Evolutionary conservation across 768 basidiomycete genomes (phyloP).

Genomic region (Boletus barrowsii): DNA sequence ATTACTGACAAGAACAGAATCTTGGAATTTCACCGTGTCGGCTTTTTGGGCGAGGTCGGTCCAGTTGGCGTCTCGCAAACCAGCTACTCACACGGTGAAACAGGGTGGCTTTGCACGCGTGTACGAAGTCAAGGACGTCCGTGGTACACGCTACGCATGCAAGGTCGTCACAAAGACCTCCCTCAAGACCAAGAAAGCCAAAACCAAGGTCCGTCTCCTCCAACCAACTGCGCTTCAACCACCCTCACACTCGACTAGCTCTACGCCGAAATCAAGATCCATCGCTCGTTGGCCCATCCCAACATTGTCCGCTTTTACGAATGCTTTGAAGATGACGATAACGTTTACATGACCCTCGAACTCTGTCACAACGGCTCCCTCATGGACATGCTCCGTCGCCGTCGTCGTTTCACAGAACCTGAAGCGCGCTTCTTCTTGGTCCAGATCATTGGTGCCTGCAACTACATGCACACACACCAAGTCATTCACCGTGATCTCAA

Average conservation of each 20-base stretch:
- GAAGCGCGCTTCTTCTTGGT: constrained; percentile 92
- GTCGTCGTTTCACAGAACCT: constrained; percentile 85
- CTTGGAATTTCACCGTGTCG: constrained; percentile 65
- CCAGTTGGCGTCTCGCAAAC: neutral
- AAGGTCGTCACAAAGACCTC: constrained; percentile 94
- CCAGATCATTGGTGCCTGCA: constrained; percentile 92
- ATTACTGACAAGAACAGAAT: constrained; percentile 63
- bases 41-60: constrained; percentile 83
- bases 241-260: constrained; percentile 49
- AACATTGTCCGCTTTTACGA: constrained; percentile 92
- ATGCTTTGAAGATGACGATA: constrained; percentile 92
- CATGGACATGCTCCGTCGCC: constrained; percentile 87
- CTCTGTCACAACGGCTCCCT: constrained; percentile 86
- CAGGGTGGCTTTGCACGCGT: constrained; percentile 95
- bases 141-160: constrained; percentile 70
- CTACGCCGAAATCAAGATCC: constrained; percentile 98
- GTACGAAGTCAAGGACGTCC: constrained; percentile 82
- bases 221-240: neutral
- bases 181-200: constrained; percentile 93
- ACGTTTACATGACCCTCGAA: constrained; percentile 97
- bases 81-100: neutral
- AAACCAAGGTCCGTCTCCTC: constrained; percentile 72
- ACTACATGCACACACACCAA: constrained; percentile 95
- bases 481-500: constrained; percentile 98
- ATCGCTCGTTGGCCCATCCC: constrained; percentile 84